Evolutionary conservation across 2,329 filamentous ascomycete species (phyloP), one percentile per base, ranked within the genome.

Genomic region (Sarocladium strictum): DNA sequence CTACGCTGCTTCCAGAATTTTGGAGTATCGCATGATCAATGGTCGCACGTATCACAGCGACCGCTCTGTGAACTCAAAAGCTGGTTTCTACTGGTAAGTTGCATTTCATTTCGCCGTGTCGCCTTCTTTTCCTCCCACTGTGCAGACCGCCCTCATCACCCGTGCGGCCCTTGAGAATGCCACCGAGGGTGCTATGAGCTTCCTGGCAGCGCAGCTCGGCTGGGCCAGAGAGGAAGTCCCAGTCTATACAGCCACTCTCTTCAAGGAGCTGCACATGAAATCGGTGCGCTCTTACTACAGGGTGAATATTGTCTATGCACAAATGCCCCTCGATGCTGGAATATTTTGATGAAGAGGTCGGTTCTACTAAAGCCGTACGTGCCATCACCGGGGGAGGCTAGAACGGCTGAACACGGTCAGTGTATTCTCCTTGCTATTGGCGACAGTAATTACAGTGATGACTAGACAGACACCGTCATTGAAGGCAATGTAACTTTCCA

Each of bases 121-220:
- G n/a, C n/a, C n/a, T n/a, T n/a, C n/a, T n/a, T n/a, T n/a, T n/a
- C n/a, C n/a, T n/a, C n/a, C n/a, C n/a, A n/a, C n/a, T n/a, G 35
- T 33, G 27, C 47, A 51, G 17, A 51, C 69, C 63, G 49, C 61
- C 58, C 5, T 40, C n/a, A 53, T 53, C 32, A 49, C 41, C 15
- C 62, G 64, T 23, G 53, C 64, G 7, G 64, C 65, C 2, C 58
- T 70, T 2, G 63, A 67, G 21, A 65, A 67, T 33, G 67, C 69
- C 21, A 61, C 65, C 21, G 67, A 69, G 54, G 67, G 67, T 35
- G 56, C 53, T 24, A 53, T 61, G 17, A 35, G 41, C 5, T 67
- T 63, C 50, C 62, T 71, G 29, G 53, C 56, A 14, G 14, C 27
- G 11, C 38, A 54, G 53, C 17, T 68, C 2, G 64, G 65, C 3